Base-by-base conservation (phyloP, 495 filamentous ascomycete species). In the Amorphotheca resinae region DNA sequence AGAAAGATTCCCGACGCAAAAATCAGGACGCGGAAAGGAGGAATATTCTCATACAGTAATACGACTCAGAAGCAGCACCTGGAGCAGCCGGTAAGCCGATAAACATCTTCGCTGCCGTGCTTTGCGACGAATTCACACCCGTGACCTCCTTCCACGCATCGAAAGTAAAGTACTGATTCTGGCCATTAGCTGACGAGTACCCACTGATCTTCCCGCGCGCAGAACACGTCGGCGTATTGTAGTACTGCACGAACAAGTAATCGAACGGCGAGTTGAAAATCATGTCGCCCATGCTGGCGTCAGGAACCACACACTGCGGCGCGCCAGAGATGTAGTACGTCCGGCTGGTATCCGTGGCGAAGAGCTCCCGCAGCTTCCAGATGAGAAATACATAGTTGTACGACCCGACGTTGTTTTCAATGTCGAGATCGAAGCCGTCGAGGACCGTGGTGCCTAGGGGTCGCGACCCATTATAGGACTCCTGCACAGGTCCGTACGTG, bases 201-300 rank as follows among this genome's bases (percentile, higher is more conserved):
- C 32, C 32, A 17, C 32, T 34, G 14, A 34, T 34, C 16, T 8
- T 4, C 5, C 32, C 32, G 4, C 32, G 6, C 4, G 32, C 32
- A 34, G 32, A 34, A 34, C 32, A 34, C 12, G 32, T 34, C 32
- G 32, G 32, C 7, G 32, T 34, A 34, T 34, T 34, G 16, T 34
- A 34, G 32, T 14, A 34, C 32, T 34, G 32, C 5, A 34, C 14
- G 16, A 34, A 34, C 5, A 34, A n/a, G 16, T 34, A 34, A 34
- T 34, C 32, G 16, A 34, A 34, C 5, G 32, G 32, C 5, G 32
- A n/a, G 14, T 34, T 34, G 32, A 34, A 34, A 14, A 34, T 34
- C 32, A 34, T 34, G 14, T 34, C 32, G 12, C 32, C 32, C 32
- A 34, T 34, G 16, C 32, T 34, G 6, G 32, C 32, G 32, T 34